Base-by-base conservation (phyloP, 2,329 filamentous ascomycete genomes). In the Cercospora zeina region DNA sequence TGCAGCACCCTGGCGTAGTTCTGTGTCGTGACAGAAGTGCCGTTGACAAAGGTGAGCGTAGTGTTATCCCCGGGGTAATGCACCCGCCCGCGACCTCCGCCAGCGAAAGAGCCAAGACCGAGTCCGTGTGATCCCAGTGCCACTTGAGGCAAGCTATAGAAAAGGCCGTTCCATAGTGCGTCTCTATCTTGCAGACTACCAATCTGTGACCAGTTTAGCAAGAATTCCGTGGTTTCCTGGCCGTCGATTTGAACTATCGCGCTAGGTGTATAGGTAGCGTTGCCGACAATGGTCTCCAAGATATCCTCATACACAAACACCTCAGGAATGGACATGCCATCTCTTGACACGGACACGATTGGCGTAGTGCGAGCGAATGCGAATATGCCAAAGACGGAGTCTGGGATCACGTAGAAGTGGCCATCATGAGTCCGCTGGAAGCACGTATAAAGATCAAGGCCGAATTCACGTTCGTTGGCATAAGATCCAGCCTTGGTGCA, bases 381-480 rank as follows among this genome's bases (percentile, higher is more conserved):
- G 74, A 87, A 85, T 0, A 83, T 70, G 0, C 70, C 78, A 45
- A 78, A 80, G 13, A 86, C 77, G 4, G 81, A 76, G 65, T 85
- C 82, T 2, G 83, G 82, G 13, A 80, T 74, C 69, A 81, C 86
- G 1, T 78, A 75, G 55, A 88, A 86, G 69, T 90, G 88, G 1
- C 86, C 85, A 70, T 90, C 87, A 67, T 89, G 85, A 3, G 84
- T 82, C 1, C 77, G 77, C 24, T 79, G 78, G 36, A 86, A 77
- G 7, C 84, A 73, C 36, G 78, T 73, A 61, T 83, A 82, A 2
- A 90, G 76, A 30, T 83, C 82, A 65, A 72, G 77, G 9, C 78
- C 79, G 64, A 81, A 81, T 16, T 76, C 74, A 54, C 77, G 79
- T 59, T 81, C 78, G 37, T 75, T 78, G 10, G 65, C 66, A 61